Evolutionary conservation across 2,329 filamentous ascomycete genomes (phyloP).

Genomic region (Pseudocercospora fuligena): DNA sequence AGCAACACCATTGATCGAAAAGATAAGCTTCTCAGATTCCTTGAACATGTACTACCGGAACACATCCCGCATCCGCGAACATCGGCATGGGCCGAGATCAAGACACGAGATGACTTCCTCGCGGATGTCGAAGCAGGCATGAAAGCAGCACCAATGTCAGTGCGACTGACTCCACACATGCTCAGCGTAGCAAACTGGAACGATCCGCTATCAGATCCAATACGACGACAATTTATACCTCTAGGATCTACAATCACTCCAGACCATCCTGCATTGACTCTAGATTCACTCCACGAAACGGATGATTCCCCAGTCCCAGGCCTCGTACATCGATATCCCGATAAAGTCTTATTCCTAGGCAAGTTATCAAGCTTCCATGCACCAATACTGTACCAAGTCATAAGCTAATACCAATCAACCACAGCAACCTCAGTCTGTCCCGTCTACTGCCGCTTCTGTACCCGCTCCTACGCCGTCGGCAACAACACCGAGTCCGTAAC

Average conservation of each 20-base stretch:
- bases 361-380: constrained; percentile 31
- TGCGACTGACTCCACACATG: constrained; percentile 65
- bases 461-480: constrained; percentile 64
- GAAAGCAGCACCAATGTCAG: constrained; percentile 61
- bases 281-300: constrained; percentile 65
- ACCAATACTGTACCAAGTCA: background rate
- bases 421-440: constrained; percentile 65
- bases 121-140: constrained; percentile 60
- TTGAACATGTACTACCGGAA: constrained; percentile 57
- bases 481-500: constrained; percentile 58
- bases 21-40: constrained; percentile 54
- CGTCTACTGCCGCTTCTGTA: constrained; percentile 67
- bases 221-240: constrained; percentile 66
- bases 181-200: constrained; percentile 64
- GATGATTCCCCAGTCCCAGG: constrained; percentile 61
- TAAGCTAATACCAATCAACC: constrained; percentile 13
- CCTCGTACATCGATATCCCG: constrained; percentile 67
- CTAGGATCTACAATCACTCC: constrained; percentile 56
- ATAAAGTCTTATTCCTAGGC: constrained; percentile 67
- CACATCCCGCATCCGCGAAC: constrained; percentile 47
- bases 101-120: constrained; percentile 59
- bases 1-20: constrained; percentile 57
- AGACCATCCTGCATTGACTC: constrained; percentile 59
- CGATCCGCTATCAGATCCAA: constrained; percentile 62
- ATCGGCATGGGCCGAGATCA: constrained; percentile 40